These are phyloP conservation scores for Dipteronia sinensis DNA, from an alignment of 345 rosid genomes.

Conservation along the genomic window DNA sequence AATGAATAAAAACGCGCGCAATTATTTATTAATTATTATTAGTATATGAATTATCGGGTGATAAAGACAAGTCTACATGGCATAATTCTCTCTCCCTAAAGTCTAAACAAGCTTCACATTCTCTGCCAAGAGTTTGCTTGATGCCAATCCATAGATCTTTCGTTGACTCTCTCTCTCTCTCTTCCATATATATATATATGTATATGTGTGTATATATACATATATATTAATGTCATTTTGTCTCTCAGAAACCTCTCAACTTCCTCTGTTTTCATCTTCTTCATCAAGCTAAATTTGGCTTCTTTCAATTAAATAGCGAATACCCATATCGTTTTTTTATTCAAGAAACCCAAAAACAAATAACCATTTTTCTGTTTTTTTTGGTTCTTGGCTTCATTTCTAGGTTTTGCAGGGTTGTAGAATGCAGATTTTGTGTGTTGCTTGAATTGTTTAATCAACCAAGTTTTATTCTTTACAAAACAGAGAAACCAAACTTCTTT, in stretches of 20 bases:
- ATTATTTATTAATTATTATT: neutral
- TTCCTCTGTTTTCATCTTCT: neutral
- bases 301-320: no score
- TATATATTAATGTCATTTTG: neutral
- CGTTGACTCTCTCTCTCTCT: conserved; percentile 4
- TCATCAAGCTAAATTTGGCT: neutral
- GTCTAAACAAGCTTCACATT: neutral
- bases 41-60: neutral
- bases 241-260: conserved; percentile 1
- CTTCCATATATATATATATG: neutral
- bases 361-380: neutral
- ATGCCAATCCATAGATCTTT: neutral
- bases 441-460: conserved; percentile 11
- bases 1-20: neutral
- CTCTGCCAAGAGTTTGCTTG: neutral
- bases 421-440: conserved; percentile 19
- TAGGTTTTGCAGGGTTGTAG: no score
- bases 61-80: conserved; percentile 4
- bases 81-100: neutral
- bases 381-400: neutral
- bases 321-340: no score
- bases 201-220: no score
- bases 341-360: neutral
- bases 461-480: neutral
- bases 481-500: neutral